Base-by-base conservation (phyloP, 495 filamentous ascomycete genomes). In the Aspergillus nanangensis region DNA sequence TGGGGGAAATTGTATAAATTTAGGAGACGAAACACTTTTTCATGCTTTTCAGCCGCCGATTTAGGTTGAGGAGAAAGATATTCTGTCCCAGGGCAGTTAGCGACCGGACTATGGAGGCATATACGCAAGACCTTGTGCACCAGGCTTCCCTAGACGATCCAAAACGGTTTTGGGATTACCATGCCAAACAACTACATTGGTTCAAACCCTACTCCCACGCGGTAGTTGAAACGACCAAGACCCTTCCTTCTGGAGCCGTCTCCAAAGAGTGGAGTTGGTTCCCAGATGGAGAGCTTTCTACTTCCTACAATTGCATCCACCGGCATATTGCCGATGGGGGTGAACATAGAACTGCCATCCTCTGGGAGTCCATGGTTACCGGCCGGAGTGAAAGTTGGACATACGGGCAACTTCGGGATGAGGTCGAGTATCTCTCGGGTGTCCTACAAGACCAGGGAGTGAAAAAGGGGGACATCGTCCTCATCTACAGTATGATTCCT, bases 231-330 rank as follows among this genome's bases (percentile, higher is more conserved):
- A 50, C 43, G 20, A 67, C 53, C 1, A 66, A 67, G 37, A 60
- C 50, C 27, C 59, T 76, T 7, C 50, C 55, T 24, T 62, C 55
- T 43, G 71, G 71, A 22, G 49, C 50, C 21, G 55, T 47, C 11
- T 66, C 25, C 39, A 20, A 20, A 10, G 29, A 20, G 13, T 41
- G 39, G 39, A 23, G 29, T 9, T 93, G 86, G 87, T 93, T 91
- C 51, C 79, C 84, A 1, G 84, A 73, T 31, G 88, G 87, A 45
- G 76, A 85, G 60, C 81, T 93, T 47, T 88, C 83, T 14, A 89
- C 87, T 0, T 82, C 76, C 47, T 90, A 81, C 62, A 92, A 93
- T 60, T 88, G 86, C 57, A 60, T 93, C 15, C 87, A 91, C 56
- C 70, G 88, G 17, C 88, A 92, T 58, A 19, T 38, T 4, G 86